Evolutionary conservation across 257 asterid species (phyloP).

Genomic region (Galeopsis tetrahit): DNA sequence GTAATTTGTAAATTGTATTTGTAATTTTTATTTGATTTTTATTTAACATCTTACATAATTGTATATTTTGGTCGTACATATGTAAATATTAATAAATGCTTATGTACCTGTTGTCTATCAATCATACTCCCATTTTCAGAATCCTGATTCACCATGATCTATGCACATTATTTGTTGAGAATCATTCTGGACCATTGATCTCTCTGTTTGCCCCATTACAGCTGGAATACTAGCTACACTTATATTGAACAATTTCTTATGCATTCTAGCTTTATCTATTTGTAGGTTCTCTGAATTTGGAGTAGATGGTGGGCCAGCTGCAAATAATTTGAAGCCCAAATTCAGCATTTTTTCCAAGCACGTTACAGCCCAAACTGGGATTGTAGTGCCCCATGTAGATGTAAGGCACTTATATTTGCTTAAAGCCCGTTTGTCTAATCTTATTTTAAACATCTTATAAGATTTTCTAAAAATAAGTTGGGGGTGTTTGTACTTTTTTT

Average conservation of each 20-base stretch:
- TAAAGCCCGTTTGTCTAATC: background rate
- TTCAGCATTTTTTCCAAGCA: constrained; percentile 68
- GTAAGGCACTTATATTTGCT: constrained; percentile 50
- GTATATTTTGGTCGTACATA: no score
- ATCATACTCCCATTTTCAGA: no score
- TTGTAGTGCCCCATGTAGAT: constrained; percentile 67
- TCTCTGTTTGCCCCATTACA: constrained; percentile 12
- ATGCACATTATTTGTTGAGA: background rate
- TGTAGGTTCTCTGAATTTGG: constrained; percentile 82
- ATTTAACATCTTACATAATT: no score
- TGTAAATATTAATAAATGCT: no score
- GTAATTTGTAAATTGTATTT: no score
- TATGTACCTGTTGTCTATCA: no score
- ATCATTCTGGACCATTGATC: constrained; percentile 15
- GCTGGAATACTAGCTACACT: background rate
- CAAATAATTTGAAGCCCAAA: constrained; percentile 66
- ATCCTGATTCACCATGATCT: background rate
- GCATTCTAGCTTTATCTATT: constrained; percentile 6
- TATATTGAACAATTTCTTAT: background rate
- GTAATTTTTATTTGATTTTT: no score
- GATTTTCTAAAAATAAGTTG: no score
- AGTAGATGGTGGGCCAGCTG: constrained; percentile 90
- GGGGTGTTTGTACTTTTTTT: no score
- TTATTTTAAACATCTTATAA: no score
- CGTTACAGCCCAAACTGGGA: constrained; percentile 64